Evolutionary conservation across 306 rosid species (phyloP), one percentile per base, ranked within the genome.

Genomic region (Hippophae rhamnoides): DNA sequence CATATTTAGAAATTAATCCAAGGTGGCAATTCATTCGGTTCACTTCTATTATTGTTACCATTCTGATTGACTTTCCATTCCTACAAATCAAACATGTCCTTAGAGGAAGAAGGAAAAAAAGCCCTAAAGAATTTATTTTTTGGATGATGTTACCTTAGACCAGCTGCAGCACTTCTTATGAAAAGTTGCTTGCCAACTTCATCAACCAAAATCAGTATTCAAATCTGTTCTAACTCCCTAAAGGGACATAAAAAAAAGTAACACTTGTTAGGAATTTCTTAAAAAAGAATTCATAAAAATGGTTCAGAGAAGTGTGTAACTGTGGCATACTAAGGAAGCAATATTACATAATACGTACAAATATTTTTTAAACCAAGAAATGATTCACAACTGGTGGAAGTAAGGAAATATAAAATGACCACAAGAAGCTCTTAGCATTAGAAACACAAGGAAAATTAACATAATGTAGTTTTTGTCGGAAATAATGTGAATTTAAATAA

Each of bases 111-210:
- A 47, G 23, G 23, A 18, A 18, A 18, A 18, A 18, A 18, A 18
- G 23, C 23, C 23, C 5, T 18, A 9, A 51, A 14, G 11, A 65
- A 41, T 6, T 18, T 7, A 25, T 44, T 45, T 59, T 23, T 48
- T 40, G 14, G 5, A 48, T 54, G 46, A 58, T 71, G 57, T 67
- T 81, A 77, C 74, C 87, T 84, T 70, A 87, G 81, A 60, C 94
- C 94, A 73, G 78, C 69, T 43, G 82, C 78, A 12, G 75, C 89
- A 72, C 97, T 90, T 83, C 74, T 81, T 49, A 72, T 41, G 60
- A 95, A 77, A 69, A 90, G 94, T 57, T 75, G 81, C 82, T 79
- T 81, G 64, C 89, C 97, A n/a, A 87, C 77, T 81, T 90, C 96
- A 79, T 83, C 81, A 42, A 79, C 78, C 47, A 90, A 18, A 76